These are phyloP conservation scores for Lophium mytilinum DNA, from an alignment of 495 filamentous ascomycete genomes.

Conservation along the genomic window DNA sequence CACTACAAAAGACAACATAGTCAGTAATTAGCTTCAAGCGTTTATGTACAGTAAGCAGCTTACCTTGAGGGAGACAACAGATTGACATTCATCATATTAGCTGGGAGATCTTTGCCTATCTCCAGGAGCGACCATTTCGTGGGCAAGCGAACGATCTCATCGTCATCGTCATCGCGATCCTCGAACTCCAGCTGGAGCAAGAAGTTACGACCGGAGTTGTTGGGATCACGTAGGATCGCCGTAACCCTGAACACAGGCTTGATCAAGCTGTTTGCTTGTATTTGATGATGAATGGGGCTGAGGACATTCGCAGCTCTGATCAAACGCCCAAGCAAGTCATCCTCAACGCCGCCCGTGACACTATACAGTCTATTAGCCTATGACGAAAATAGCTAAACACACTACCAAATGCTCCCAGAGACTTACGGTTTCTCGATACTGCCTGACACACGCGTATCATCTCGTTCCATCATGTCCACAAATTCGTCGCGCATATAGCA, in stretches of 20 bases:
- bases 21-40: neutral
- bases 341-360: neutral
- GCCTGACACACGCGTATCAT: too few relatives aligned
- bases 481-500: too few relatives aligned
- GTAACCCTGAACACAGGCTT: neutral
- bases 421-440: too few relatives aligned
- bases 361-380: too few relatives aligned
- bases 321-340: neutral
- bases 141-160: conserved; percentile 5
- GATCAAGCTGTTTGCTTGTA: neutral
- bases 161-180: conserved; percentile 9
- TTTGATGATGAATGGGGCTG: neutral
- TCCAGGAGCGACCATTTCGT: conserved; percentile 6
- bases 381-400: too few relatives aligned
- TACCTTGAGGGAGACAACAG: conserved; percentile 11
- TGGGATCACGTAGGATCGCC: neutral
- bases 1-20: neutral
- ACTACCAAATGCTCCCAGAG: too few relatives aligned
- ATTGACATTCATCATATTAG: conserved; percentile 11
- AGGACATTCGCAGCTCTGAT: neutral
- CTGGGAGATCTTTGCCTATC: neutral
- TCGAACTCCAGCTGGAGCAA: conserved; percentile 17
- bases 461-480: too few relatives aligned
- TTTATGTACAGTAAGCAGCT: neutral
- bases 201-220: neutral